phyloP scores from a whole-genome alignment of 1,284 basidiomycete genomes.

The Pisolithus thermaeus region DNA sequence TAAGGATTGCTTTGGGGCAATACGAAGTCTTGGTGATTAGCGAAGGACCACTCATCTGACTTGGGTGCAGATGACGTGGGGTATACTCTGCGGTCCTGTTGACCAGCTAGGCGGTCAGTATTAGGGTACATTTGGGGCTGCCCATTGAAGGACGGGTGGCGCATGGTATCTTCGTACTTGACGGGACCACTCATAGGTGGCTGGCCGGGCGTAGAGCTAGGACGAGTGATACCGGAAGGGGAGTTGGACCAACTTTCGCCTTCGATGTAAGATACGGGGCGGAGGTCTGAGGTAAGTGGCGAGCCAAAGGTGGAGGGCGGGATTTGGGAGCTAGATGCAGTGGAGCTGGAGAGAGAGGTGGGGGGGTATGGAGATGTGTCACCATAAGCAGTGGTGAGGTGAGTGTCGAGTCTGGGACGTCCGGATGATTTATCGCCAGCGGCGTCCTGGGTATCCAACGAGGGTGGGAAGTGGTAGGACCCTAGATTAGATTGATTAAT shows the following conservation, averaged over 20 bases:
- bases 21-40: slow-evolving; percentile 26
- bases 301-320: slow-evolving; percentile 45
- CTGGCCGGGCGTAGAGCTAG: slow-evolving; percentile 54
- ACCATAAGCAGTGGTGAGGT: slow-evolving; percentile 37
- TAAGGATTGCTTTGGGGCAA: slow-evolving; percentile 26
- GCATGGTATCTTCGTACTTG: slow-evolving; percentile 62
- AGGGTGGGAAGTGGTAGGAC: slow-evolving; percentile 57
- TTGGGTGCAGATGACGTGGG: slow-evolving; percentile 20
- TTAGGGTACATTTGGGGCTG: slow-evolving; percentile 57
- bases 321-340: slow-evolving; percentile 42
- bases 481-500: slow-evolving; percentile 42
- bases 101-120: slow-evolving; percentile 63
- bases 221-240: slow-evolving; percentile 39
- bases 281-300: slow-evolving; percentile 40
- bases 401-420: slow-evolving; percentile 47
- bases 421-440: slow-evolving; percentile 27
- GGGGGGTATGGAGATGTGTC: slow-evolving; percentile 38
- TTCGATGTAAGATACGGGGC: slow-evolving; percentile 23
- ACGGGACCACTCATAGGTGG: slow-evolving; percentile 36
- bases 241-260: slow-evolving; percentile 30
- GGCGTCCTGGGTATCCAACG: slow-evolving; percentile 33
- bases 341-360: slow-evolving; percentile 40
- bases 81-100: slow-evolving; percentile 49
- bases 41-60: slow-evolving; percentile 38
- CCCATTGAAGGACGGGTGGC: slow-evolving; percentile 57